These are phyloP conservation scores for Suillus subaureus DNA, from an alignment of 768 basidiomycete genomes.

Conservation along the genomic window DNA sequence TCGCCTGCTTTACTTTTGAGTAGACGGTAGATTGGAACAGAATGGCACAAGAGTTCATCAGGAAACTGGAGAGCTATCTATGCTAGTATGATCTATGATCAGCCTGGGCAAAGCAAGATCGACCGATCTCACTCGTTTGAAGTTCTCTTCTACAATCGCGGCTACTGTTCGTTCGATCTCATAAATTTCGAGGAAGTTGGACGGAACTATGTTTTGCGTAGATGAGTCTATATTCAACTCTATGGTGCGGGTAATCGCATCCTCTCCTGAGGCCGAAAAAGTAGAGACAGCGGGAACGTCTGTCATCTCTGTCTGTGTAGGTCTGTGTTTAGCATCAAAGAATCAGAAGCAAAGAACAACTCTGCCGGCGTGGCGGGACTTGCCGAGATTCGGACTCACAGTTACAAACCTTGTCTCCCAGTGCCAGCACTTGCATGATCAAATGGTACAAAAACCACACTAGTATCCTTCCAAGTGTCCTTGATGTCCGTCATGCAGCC, in stretches of 20 bases:
- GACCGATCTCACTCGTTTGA: slow-evolving; percentile 60
- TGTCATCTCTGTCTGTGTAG: background rate
- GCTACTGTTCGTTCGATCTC: slow-evolving; percentile 70
- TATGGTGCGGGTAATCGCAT: slow-evolving; percentile 60
- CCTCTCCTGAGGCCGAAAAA: slow-evolving; percentile 63
- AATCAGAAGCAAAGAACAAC: background rate
- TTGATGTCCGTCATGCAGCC: background rate
- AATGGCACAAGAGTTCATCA: slow-evolving; percentile 85
- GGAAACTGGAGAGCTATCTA: slow-evolving; percentile 95
- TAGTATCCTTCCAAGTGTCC: too few relatives aligned
- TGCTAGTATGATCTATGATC: background rate
- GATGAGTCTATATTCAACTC: slow-evolving; percentile 45
- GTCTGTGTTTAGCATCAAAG: background rate
- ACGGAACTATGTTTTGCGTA: slow-evolving; percentile 25
- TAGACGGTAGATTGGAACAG: slow-evolving; percentile 77
- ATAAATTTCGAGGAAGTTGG: slow-evolving; percentile 65
- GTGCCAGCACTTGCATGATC: background rate
- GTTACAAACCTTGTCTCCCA: background rate
- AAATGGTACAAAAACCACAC: background rate
- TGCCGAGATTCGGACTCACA: slow-evolving; percentile 1
- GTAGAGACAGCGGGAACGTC: slow-evolving; percentile 17
- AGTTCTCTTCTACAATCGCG: slow-evolving; percentile 61
- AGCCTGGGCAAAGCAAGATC: background rate
- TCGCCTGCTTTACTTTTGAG: slow-evolving; percentile 55
- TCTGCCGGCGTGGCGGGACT: background rate